Evolutionary conservation across 306 rosid species (phyloP).

Genomic region (Astragalus membranaceus): DNA sequence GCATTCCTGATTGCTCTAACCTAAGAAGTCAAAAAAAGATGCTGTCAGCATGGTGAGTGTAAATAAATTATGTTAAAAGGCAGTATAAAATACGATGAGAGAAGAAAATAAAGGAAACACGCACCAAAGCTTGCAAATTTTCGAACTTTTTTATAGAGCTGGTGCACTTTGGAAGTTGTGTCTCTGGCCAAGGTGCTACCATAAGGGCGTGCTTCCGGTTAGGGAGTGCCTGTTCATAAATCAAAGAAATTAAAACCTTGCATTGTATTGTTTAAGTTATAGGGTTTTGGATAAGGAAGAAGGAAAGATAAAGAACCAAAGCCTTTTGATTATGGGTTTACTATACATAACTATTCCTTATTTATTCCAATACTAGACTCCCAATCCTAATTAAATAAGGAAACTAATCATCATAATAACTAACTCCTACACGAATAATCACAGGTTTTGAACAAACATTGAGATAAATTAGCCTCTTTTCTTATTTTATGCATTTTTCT

Average conservation of each 20-base stretch:
- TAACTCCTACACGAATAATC: neutral
- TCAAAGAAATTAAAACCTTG: neutral
- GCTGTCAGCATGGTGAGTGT: neutral
- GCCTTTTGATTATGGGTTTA: neutral
- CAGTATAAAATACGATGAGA: neutral
- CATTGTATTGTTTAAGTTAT: neutral
- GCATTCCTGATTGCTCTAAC: constrained; percentile 84
- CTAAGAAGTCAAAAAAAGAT: constrained; percentile 28
- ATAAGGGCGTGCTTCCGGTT: constrained; percentile 71
- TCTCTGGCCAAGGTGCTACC: constrained; percentile 80
- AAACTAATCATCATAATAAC: neutral
- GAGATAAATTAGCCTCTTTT: neutral
- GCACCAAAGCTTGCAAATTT: constrained; percentile 82
- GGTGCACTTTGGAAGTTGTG: constrained; percentile 57
- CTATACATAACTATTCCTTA: no score
- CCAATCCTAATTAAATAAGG: neutral
- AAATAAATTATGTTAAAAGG: neutral
- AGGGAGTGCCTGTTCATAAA: constrained; percentile 73
- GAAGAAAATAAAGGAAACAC: constrained; percentile 21
- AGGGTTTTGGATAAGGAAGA: neutral
- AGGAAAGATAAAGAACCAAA: neutral
- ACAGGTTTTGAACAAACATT: neutral
- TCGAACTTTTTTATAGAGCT: constrained; percentile 73
- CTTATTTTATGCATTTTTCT: neutral
- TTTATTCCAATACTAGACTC: neutral